Evolutionary conservation across 352 stramenopile species (phyloP), one percentile per base, ranked within the genome.

Genomic region (Thalassiosira livingstoniorum): DNA sequence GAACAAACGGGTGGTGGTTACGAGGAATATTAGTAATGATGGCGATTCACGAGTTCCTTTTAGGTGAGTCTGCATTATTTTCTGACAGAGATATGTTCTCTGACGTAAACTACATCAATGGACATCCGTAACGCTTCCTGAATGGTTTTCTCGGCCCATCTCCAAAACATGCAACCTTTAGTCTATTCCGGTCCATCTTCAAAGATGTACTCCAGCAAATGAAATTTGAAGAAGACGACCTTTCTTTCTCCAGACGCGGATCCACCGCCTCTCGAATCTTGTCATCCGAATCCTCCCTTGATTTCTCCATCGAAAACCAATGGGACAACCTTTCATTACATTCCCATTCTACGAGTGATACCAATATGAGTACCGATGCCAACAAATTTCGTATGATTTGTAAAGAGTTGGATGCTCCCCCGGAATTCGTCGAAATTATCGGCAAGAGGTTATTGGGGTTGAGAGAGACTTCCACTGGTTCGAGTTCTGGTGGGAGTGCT

Each of bases 21-120:
- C 78, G 21, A 82, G 85, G 34, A 86, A 89, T 64, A 62, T 87
- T n/a, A 85, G 81, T 42, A 82, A 78, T 61, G 86, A 93, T 54
- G 87, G 86, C 45, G 84, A 93, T 65, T 71, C 70, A 29, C 80
- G 85, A 31, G 72, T 93, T 55, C 88, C 86, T 45, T 91, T 93
- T 45, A 81, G 78, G 73, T 84, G 35, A 82, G 64, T 10, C 62
- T 23, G 21, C 39, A 60, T 39, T n/a, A n/a, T n/a, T n/a, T n/a
- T n/a, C n/a, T n/a, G n/a, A n/a, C n/a, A n/a, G n/a, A n/a, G n/a
- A n/a, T n/a, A n/a, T n/a, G n/a, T n/a, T n/a, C n/a, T n/a, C n/a
- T n/a, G 7, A 51, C 42, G 10, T 15, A 63, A 63, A 63, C 54
- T 63, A 35, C 25, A 35, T n/a, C 10, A 21, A 54, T 25, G 29